Evolutionary conservation across 1,284 basidiomycete genomes (phyloP), one percentile per base, ranked within the genome.

Genomic region (Trichosporon coremiiforme): DNA sequence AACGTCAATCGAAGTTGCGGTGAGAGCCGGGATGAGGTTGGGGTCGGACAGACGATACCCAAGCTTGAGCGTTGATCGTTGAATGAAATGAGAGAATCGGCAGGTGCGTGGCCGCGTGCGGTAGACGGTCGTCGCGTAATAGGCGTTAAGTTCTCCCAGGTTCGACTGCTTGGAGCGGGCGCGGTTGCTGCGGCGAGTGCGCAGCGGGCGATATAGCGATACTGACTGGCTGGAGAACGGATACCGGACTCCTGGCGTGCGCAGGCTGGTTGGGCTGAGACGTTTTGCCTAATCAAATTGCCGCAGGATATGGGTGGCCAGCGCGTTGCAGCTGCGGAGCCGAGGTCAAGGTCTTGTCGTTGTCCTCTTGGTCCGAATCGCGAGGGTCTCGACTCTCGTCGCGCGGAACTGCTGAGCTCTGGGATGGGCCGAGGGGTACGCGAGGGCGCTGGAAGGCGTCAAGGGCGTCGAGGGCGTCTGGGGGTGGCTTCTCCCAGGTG

Each of bases 61-160:
- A 35, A 62, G 57, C 50, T 53, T 53, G 22, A 53, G 50, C 50
- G 50, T 53, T 53, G 50, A 53, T 53, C 50, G 50, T 53, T 53
- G 50, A 53, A 25, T 25, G 22, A 53, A 53, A 25, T 53, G 50
- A 25, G n/a, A 53, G n/a, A 53, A 22, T 53, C 50, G 50, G 50
- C 22, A 20, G 50, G 50, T 53, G 50, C 50, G 50, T 53, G 20
- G 50, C 50, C 50, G 50, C 17, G 50, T 53, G 22, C 22, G 50
- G 50, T 20, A 20, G 20, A 25, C 17, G 41, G 41, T 45, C 50
- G 41, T 45, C 50, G 50, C 50, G 50, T 53, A 20, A 10, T 53
- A 10, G 50, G 22, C 50, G 50, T 7, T 7, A 22, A 25, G 50
- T 25, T 53, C 50, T 20, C 22, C 22, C 50, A 9, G 50, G 50